A percentile compares a stretch with the other conserved stretches of the same genome.
Conservation (phyloP, 495 filamentous ascomycete genomes). For the Aspergillus conjunctus region DNA sequence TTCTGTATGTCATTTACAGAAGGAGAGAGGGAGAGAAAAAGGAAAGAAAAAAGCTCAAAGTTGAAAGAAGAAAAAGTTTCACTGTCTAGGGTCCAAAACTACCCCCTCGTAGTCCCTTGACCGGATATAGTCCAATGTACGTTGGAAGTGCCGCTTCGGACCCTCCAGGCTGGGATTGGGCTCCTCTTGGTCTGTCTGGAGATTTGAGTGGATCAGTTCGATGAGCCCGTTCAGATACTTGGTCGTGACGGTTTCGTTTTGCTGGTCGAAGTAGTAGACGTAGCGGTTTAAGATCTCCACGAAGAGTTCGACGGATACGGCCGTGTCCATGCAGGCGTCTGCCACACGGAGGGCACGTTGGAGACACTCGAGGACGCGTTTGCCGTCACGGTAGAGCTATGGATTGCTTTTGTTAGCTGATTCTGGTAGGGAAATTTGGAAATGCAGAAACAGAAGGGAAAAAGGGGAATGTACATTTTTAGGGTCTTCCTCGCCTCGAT, state of each 20-base stretch:
- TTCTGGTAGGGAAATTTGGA: background rate
- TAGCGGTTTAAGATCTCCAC: conserved; percentile 98
- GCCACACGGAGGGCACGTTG: conserved; percentile 94
- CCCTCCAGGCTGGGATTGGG: conserved; percentile 76
- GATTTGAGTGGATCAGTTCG: conserved; percentile 95
- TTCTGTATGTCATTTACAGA: background rate
- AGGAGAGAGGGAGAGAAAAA: conserved; percentile 1
- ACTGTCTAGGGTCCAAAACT: conserved; percentile 70
- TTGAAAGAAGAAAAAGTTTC: background rate
- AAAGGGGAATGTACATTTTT: conserved; percentile 60
- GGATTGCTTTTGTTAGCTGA: conserved; percentile 1
- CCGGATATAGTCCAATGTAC: conserved; percentile 90
- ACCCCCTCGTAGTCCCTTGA: conserved; percentile 92
- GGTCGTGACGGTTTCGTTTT: conserved; percentile 96
- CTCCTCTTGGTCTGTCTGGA: conserved; percentile 72
- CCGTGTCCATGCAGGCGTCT: conserved; percentile 99
- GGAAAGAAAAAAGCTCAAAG: conserved; percentile 13
- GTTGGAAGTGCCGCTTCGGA: conserved; percentile 87
- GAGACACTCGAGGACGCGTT: conserved; percentile 92
- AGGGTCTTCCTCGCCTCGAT: conserved; percentile 79
- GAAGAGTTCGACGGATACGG: conserved; percentile 94
- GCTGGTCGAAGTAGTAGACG: conserved; percentile 98
- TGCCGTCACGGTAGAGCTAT: conserved; percentile 94
- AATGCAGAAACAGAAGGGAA: background rate
- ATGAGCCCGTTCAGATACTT: conserved; percentile 98